These are phyloP conservation scores for Komagataella mondaviorum DNA, from an alignment of 805 yeast genomes.

Conservation along the genomic window DNA sequence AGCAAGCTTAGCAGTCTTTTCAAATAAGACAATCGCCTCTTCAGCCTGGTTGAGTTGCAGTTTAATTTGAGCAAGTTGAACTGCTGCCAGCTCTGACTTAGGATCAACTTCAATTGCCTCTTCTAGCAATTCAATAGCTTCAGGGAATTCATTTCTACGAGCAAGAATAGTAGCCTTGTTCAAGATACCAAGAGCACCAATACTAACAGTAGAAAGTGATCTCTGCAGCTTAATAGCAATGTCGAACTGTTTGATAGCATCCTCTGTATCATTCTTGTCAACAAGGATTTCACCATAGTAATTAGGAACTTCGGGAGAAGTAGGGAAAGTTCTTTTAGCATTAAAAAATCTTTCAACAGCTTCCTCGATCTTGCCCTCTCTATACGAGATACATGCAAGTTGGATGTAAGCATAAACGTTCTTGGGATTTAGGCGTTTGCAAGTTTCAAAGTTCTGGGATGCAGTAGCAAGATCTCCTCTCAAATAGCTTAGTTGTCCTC, in stretches of 20 bases:
- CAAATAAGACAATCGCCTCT: constrained; percentile 72
- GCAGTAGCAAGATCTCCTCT: constrained; percentile 67
- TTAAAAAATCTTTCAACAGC: constrained; percentile 56
- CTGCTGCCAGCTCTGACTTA: constrained; percentile 75
- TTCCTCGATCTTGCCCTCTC: constrained; percentile 46
- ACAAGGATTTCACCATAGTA: constrained; percentile 90
- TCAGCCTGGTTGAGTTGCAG: constrained; percentile 73
- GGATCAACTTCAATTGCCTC: constrained; percentile 79
- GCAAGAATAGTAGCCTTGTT: constrained; percentile 74
- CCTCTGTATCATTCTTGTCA: constrained; percentile 59
- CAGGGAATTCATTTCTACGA: constrained; percentile 37
- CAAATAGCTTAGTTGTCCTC: constrained; percentile 83
- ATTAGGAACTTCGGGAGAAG: constrained; percentile 85
- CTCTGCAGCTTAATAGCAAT: constrained; percentile 74
- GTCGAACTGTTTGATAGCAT: constrained; percentile 77
- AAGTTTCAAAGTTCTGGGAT: constrained; percentile 56
- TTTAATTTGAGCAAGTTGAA: constrained; percentile 84
- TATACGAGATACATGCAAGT: constrained; percentile 83
- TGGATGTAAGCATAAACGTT: constrained; percentile 84
- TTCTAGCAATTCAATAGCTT: constrained; percentile 52
- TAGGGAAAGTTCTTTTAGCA: constrained; percentile 66
- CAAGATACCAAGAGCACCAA: constrained; percentile 81
- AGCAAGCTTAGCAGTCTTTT: constrained; percentile 69
- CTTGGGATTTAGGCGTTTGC: constrained; percentile 58
- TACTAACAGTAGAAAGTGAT: constrained; percentile 49